Conservation (phyloP, 805 yeast genomes). For the Brettanomyces custersianus region DNA sequence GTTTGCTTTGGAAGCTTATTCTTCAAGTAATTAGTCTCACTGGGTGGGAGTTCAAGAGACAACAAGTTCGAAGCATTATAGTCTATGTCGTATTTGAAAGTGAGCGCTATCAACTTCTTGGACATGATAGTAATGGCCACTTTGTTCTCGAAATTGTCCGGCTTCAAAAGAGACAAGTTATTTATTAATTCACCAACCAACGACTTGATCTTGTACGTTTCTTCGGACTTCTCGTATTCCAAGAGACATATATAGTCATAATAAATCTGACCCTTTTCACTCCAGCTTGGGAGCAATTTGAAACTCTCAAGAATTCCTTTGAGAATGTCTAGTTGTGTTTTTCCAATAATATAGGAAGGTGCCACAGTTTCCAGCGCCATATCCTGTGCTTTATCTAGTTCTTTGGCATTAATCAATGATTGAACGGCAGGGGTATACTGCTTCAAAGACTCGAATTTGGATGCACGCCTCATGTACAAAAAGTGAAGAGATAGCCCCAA, state of each 20-base stretch:
- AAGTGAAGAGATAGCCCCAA: constrained; percentile 40
- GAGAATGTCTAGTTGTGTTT: constrained; percentile 22
- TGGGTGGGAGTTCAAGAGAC: constrained; percentile 35
- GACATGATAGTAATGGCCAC: constrained; percentile 49
- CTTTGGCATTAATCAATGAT: constrained; percentile 51
- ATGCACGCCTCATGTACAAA: constrained; percentile 53
- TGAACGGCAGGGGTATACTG: constrained; percentile 52
- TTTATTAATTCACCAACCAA: constrained; percentile 33
- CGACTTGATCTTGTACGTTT: constrained; percentile 8
- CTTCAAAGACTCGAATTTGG: constrained; percentile 37
- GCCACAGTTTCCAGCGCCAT: constrained; percentile 53
- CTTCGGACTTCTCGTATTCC: constrained; percentile 3
- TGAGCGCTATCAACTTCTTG: constrained; percentile 35
- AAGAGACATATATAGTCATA: constrained; percentile 35
- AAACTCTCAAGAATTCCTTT: constrained; percentile 34
- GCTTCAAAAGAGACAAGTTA: constrained; percentile 34
- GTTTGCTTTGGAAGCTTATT: constrained; percentile 17
- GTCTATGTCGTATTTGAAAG: constrained; percentile 23
- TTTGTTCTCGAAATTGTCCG: constrained; percentile 27
- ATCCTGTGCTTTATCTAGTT: constrained; percentile 56
- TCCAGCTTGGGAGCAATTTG: constrained; percentile 39
- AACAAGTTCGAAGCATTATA: constrained; percentile 27
- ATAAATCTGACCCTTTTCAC: constrained; percentile 50
- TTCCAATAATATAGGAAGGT: constrained; percentile 58
- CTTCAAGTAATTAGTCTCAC: constrained; percentile 30